phyloP scores from a whole-genome alignment of 2,329 filamentous ascomycete genomes.

The Cladosporium sp. region DNA sequence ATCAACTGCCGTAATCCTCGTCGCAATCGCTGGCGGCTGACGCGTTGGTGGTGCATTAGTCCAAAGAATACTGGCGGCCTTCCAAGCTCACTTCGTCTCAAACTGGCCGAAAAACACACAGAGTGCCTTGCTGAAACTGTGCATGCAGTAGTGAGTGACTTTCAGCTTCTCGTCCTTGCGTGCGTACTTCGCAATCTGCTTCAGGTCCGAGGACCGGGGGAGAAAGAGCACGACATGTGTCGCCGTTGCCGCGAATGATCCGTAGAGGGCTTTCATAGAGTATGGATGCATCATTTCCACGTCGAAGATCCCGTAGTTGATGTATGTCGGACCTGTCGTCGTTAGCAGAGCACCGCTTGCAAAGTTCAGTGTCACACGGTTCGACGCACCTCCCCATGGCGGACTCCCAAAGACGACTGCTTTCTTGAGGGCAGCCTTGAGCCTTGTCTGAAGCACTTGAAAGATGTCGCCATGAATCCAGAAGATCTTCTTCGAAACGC shows the following conservation, averaged over 20 bases:
- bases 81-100: slow-evolving; percentile 15
- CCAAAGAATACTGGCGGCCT: too few relatives aligned
- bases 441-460: slow-evolving; percentile 53
- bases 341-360: not conserved
- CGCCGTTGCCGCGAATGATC: slow-evolving; percentile 50
- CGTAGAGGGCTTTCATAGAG: slow-evolving; percentile 56
- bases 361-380: not conserved
- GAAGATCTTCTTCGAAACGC: slow-evolving; percentile 67
- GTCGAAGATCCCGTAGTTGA: slow-evolving; percentile 67
- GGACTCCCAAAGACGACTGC: slow-evolving; percentile 65
- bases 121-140: slow-evolving; percentile 75
- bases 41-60: too few relatives aligned
- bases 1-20: too few relatives aligned
- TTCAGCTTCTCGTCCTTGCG: slow-evolving; percentile 52
- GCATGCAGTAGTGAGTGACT: slow-evolving; percentile 85
- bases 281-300: slow-evolving; percentile 86
- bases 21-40: too few relatives aligned
- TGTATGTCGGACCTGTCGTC: slow-evolving; percentile 54
- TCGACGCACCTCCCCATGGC: slow-evolving; percentile 62
- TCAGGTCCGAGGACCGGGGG: slow-evolving; percentile 75
- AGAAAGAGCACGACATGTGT: slow-evolving; percentile 67
- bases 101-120: slow-evolving; percentile 55
- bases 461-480: slow-evolving; percentile 90
- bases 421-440: slow-evolving; percentile 43
- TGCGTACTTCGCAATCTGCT: slow-evolving; percentile 59